Evolutionary conservation across 208 protist genomes (phyloP), one percentile per base, ranked within the genome.

Genomic region (Leishmania aethiopica): DNA sequence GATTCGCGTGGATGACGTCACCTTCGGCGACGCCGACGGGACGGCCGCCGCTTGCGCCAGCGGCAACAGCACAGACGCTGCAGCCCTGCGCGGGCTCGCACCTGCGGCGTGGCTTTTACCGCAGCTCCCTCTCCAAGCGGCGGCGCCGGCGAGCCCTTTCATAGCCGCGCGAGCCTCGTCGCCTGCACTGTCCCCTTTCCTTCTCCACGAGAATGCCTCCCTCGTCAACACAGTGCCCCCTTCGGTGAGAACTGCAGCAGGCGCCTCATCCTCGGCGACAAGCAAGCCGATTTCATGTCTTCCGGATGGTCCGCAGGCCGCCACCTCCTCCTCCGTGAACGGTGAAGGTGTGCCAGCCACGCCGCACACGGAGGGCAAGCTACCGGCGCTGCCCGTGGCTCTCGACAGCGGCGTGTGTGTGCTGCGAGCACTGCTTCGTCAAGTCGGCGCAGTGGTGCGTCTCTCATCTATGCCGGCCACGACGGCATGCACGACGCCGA

Each of bases 231-330:
- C 51, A 13, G 51, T n/a, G 6, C 42, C 73, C 2, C 64, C 53
- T 3, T 55, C 70, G 22, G 47, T 37, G 6, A 28, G 70, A n/a
- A 28, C 70, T 53, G 70, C 25, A 22, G 70, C 47, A 22, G 11
- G 0, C 42, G 13, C 11, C 45, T 45, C 42, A 51, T 28, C 40
- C 37, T 2, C 57, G 25, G 45, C 40, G 3, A 72, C 71, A 5
- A 85, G 77, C 66, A 73, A 60, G 2, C 81, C 81, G 8, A 85
- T 85, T 57, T 77, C 77, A 2, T 85, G 81, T 40, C 55, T 74
- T 3, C 42, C 47, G 4, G 60, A 64, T 32, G 55, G 60, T 25
- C 15, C 75, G 1, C 28, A 57, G n/a, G 19, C 17, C 28, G 37
- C n/a, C 0, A 32, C 35, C 37, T 19, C 57, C n/a, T 59, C 73